Evolutionary conservation across 139 green algal genomes (phyloP), one percentile per base, ranked within the genome.

Genomic region (Trebouxia sp.): DNA sequence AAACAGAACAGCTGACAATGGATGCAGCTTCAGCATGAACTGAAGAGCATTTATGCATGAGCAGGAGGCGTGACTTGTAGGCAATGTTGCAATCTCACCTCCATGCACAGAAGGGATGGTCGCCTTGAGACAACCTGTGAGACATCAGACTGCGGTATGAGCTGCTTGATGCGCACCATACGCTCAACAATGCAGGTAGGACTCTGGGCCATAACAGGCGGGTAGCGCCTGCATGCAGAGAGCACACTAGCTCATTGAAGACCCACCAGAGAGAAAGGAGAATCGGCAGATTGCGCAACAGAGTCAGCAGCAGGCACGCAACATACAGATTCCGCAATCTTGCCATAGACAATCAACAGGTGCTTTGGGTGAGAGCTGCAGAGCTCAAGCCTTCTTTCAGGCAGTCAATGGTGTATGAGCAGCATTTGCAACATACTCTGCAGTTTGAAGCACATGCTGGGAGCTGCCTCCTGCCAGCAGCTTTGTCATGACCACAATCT

Each of bases 221-320:
- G 69, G 42, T 77, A 26, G 8, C 43, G 42, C 39, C 69, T 77
- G 69, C 69, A 77, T n/a, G n/a, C n/a, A n/a, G n/a, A n/a, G n/a
- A n/a, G n/a, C n/a, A 22, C 50, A 58, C 26, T 17, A 58, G 4
- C 15, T 15, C 14, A 56, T 15, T 56, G 14, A 26, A 12, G 12
- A 15, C 12, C 14, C 48, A 56, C 14, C 12, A 12, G 15, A 56
- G 14, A 12, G 15, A 56, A 26, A 26, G 12, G 14, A 56, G 48
- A 12, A 56, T 12, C 14, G 14, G 15, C 48, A 56, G 15, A 56
- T 12, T 26, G 12, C 48, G 14, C 48, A 12, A 56, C 48, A 15
- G 14, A 15, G 48, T 56, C 14, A 26, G 48, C 48, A 56, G 48
- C 48, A 56, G 12, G 48, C 48, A 56, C 14, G 48, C 15, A n/a